Conservation (phyloP, 148 eudicot genomes). For the Bassia scoparia region DNA sequence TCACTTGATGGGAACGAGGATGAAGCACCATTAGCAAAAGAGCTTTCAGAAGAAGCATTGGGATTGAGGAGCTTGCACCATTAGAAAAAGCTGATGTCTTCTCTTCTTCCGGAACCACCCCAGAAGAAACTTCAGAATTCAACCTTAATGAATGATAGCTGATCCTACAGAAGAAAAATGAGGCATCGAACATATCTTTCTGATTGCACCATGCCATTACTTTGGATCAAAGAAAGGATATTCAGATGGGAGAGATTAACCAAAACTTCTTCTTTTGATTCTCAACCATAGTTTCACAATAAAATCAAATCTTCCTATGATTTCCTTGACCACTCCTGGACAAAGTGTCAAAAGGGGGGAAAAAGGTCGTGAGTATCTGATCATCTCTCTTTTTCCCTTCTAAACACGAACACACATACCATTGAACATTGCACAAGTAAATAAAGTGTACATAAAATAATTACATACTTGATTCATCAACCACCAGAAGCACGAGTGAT, state of each 20-base stretch:
- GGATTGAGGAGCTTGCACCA: constrained; percentile 45
- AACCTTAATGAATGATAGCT: constrained; percentile 30
- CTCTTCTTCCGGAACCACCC: constrained; percentile 23
- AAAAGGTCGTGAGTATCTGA: neutral
- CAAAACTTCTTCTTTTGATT: constrained; percentile 44
- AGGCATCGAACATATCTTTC: constrained; percentile 38
- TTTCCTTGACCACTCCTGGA: constrained; percentile 69
- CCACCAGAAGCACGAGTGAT: constrained; percentile 53
- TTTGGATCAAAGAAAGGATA: constrained; percentile 51
- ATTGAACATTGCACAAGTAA: neutral
- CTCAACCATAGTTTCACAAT: constrained; percentile 37
- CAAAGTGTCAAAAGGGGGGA: constrained; percentile 22
- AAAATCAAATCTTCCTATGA: constrained; percentile 49
- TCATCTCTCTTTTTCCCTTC: neutral
- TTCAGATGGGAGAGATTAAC: constrained; percentile 50
- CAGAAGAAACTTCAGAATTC: constrained; percentile 27
- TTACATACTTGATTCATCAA: constrained; percentile 60
- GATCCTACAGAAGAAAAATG: constrained; percentile 38
- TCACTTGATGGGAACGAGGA: constrained; percentile 32
- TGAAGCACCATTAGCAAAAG: constrained; percentile 27
- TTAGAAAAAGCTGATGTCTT: constrained; percentile 24
- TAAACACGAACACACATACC: neutral
- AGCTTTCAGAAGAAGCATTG: constrained; percentile 26
- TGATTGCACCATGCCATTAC: constrained; percentile 33
- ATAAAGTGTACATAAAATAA: neutral